phyloP scores from a whole-genome alignment of 768 basidiomycete genomes.

The Rhodotorula diobovata region DNA sequence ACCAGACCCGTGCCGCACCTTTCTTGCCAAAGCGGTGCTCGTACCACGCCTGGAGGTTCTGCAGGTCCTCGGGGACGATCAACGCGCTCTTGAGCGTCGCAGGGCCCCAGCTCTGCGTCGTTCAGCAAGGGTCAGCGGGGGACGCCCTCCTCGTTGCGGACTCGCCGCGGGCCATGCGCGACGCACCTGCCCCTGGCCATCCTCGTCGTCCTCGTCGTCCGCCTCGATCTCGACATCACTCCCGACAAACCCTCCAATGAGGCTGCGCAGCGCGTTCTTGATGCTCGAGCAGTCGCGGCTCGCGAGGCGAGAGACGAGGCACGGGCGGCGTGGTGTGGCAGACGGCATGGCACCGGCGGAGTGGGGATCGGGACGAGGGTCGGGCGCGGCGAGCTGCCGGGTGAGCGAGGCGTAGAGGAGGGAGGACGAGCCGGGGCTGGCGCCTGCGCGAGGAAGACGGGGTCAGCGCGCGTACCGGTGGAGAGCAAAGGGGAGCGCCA shows the following conservation, averaged over 20 bases:
- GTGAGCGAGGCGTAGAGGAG: constrained; percentile 32
- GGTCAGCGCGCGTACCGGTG: too few species aligned
- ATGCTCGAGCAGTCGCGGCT: constrained; percentile 35
- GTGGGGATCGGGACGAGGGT: background rate
- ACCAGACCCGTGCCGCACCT: too few species aligned
- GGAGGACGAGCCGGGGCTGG: constrained; percentile 31
- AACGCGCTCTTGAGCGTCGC: constrained; percentile 9
- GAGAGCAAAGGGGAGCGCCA: background rate
- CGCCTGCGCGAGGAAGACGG: constrained; percentile 14
- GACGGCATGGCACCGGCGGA: too few species aligned
- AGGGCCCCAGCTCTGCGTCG: background rate
- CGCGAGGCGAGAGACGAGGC: constrained; percentile 26
- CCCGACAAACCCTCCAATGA: constrained; percentile 36
- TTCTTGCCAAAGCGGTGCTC: constrained; percentile 7
- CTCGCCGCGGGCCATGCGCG: fast-evolving
- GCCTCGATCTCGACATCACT: constrained; percentile 13
- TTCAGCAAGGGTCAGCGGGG: too few species aligned
- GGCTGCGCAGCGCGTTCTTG: constrained; percentile 29
- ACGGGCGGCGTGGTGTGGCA: background rate
- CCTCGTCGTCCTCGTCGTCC: constrained; percentile 30
- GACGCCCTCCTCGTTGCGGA: too few species aligned
- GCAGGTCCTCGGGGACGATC: constrained; percentile 33
- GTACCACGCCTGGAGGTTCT: constrained; percentile 34
- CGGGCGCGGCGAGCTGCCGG: constrained; percentile 7
- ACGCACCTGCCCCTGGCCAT: background rate